Percentiles rank a stretch among this genome's conserved stretches.
These are phyloP conservation scores for Xylaria cubensis DNA, from an alignment of 495 filamentous ascomycete genomes.

Conservation along the genomic window DNA sequence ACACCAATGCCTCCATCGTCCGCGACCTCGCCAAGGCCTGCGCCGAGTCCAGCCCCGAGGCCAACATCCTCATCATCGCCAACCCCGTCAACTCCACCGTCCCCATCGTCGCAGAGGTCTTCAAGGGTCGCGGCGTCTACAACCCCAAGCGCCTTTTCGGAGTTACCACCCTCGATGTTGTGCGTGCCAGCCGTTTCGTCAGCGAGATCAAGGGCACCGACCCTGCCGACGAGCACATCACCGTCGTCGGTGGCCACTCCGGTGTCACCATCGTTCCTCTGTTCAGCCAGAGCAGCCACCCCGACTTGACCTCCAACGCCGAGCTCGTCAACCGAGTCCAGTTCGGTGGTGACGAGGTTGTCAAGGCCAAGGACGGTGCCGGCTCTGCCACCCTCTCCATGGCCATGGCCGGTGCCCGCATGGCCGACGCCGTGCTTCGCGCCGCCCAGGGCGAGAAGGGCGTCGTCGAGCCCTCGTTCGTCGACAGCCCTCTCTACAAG, in stretches of 20 bases:
- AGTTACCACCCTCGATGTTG: conserved; percentile 98
- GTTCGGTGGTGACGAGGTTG: conserved; percentile 99
- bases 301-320: conserved; percentile 75
- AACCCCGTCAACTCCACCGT: conserved; percentile 99
- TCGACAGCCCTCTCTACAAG: conserved; percentile 97
- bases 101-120: conserved; percentile 95
- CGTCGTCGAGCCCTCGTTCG: conserved; percentile 94
- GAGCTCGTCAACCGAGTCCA: conserved; percentile 93
- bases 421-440: conserved; percentile 93
- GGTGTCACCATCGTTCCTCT: conserved; percentile 98
- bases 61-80: conserved; percentile 95
- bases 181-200: conserved; percentile 97
- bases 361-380: conserved; percentile 98
- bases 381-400: conserved; percentile 98
- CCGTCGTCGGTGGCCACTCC: conserved; percentile 95
- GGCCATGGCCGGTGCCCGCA: conserved; percentile 97
- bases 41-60: conserved; percentile 86
- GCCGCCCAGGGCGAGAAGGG: conserved; percentile 93
- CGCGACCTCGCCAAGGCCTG: conserved; percentile 96
- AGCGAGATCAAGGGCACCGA: conserved; percentile 88
- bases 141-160: conserved; percentile 98
- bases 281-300: conserved; percentile 90
- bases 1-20: conserved; percentile 99
- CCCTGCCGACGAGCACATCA: conserved; percentile 89
- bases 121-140: conserved; percentile 92